Evolutionary conservation across 2,329 filamentous ascomycete genomes (phyloP).

Genomic region (Aureobasidium sp.): DNA sequence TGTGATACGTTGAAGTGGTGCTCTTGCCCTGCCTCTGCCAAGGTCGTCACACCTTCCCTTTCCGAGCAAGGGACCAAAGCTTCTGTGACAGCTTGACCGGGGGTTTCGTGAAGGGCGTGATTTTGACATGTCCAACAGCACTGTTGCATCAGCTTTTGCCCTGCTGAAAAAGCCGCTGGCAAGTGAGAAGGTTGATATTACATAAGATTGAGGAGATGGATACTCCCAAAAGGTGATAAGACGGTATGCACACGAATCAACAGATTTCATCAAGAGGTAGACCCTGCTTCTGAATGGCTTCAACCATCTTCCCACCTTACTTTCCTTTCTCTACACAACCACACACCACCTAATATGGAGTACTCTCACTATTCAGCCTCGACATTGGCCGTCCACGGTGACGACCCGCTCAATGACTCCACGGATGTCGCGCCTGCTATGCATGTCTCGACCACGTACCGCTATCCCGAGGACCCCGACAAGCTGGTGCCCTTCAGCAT

Average conservation of each 20-base stretch:
- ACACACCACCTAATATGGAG: background rate
- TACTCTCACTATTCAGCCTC: constrained; percentile 23
- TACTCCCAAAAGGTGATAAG: background rate
- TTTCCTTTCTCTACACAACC: background rate
- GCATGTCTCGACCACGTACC: constrained; percentile 87
- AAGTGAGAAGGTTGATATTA: background rate
- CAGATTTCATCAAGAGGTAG: background rate
- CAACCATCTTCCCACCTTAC: background rate
- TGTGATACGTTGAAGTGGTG: constrained; percentile 1
- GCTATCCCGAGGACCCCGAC: constrained; percentile 67
- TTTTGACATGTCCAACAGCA: background rate
- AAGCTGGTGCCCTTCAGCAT: constrained; percentile 47
- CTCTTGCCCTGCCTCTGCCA: background rate
- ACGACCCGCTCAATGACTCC: constrained; percentile 29
- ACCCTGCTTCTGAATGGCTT: background rate
- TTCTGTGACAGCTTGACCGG: background rate
- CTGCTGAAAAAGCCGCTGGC: background rate
- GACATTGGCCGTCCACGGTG: constrained; percentile 29
- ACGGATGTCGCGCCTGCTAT: constrained; percentile 79
- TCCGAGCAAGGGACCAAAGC: background rate
- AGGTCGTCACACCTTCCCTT: background rate
- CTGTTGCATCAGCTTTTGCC: background rate
- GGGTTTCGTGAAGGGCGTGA: background rate
- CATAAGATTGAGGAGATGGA: background rate
- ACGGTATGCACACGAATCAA: background rate